phyloP scores from a whole-genome alignment of 371 early-diverging fungal genomes.

The Lichtheimia ramosa region DNA sequence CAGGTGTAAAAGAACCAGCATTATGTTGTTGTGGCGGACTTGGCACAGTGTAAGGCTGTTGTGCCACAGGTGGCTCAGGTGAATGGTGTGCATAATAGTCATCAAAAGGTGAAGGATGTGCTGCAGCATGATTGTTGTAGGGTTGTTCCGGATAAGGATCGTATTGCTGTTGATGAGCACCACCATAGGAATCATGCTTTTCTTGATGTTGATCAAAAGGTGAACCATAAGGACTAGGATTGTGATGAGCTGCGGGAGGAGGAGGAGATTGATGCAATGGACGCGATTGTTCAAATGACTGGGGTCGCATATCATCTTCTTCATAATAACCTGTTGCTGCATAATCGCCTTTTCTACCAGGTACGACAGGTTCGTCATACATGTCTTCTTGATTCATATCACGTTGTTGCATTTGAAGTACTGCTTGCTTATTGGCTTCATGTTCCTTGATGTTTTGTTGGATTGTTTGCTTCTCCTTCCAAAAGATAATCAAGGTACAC shows the following conservation, averaged over 20 bases:
- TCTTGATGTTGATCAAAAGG: conserved; percentile 16
- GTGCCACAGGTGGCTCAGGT: conserved; percentile 1
- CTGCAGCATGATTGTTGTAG: neutral
- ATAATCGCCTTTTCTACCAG: conserved; percentile 3
- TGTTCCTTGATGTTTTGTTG: conserved; percentile 41
- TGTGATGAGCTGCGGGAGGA: neutral
- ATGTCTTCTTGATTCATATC: conserved; percentile 1
- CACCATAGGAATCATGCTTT: conserved; percentile 3
- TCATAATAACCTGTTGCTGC: conserved; percentile 17
- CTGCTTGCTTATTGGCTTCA: conserved; percentile 27
- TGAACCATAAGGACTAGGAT: conserved; percentile 20
- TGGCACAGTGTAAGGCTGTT: conserved; percentile 1
- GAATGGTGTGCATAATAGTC: conserved; percentile 11
- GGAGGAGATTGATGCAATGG: conserved; percentile 17
- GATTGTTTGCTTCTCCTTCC: conserved; percentile 37
- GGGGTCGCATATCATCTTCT: conserved; percentile 18
- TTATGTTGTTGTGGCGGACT: conserved; percentile 5
- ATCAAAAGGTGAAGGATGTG: conserved; percentile 10
- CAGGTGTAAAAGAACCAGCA: neutral
- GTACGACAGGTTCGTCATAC: neutral
- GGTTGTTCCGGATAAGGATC: conserved; percentile 1
- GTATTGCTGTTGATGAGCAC: neutral
- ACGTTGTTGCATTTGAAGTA: conserved; percentile 12
- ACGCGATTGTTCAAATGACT: conserved; percentile 23
- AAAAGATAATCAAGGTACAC: conserved; percentile 30